Conservation (phyloP, 352 stramenopile genomes). For the Pythium grandisporangium region DNA sequence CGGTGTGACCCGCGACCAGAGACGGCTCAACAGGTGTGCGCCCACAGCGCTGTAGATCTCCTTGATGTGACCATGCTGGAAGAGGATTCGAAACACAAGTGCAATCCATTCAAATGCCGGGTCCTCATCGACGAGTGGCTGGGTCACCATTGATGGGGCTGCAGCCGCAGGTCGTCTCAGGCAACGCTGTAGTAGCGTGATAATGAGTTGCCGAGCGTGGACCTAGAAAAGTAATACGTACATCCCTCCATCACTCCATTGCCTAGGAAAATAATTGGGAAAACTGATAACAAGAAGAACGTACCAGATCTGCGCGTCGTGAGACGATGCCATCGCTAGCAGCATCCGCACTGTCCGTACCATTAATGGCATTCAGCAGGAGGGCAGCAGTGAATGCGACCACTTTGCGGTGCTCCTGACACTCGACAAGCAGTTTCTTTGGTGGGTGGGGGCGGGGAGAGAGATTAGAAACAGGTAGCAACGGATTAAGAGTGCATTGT, state of each 20-base stretch:
- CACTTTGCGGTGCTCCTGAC: slow-evolving; percentile 68
- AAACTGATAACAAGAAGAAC: too few species aligned
- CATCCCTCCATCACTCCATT: neutral
- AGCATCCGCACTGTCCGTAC: too few species aligned
- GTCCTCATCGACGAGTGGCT: slow-evolving; percentile 27
- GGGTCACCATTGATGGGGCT: too few species aligned
- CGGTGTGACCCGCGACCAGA: slow-evolving; percentile 75
- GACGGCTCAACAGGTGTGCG: slow-evolving; percentile 60
- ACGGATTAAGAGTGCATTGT: too few species aligned
- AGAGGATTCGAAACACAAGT: slow-evolving; percentile 51
- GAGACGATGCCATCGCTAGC: slow-evolving; percentile 9
- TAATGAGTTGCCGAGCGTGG: slow-evolving; percentile 54
- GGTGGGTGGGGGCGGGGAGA: too few species aligned
- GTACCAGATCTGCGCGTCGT: slow-evolving; percentile 46
- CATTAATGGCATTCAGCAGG: slow-evolving; percentile 62
- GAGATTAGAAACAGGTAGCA: too few species aligned
- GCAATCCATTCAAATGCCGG: slow-evolving; percentile 77
- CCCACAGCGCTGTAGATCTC: slow-evolving; percentile 66
- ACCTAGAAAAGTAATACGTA: slow-evolving; percentile 19
- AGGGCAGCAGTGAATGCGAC: slow-evolving; percentile 55
- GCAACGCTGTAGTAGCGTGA: slow-evolving; percentile 69
- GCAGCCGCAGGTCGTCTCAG: slow-evolving; percentile 30
- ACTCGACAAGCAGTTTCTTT: slow-evolving; percentile 79
- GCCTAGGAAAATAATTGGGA: too few species aligned
- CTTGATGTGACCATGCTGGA: slow-evolving; percentile 29